Conservation (phyloP, 371 early-diverging fungal species). For the Chytridium lagenaria region DNA sequence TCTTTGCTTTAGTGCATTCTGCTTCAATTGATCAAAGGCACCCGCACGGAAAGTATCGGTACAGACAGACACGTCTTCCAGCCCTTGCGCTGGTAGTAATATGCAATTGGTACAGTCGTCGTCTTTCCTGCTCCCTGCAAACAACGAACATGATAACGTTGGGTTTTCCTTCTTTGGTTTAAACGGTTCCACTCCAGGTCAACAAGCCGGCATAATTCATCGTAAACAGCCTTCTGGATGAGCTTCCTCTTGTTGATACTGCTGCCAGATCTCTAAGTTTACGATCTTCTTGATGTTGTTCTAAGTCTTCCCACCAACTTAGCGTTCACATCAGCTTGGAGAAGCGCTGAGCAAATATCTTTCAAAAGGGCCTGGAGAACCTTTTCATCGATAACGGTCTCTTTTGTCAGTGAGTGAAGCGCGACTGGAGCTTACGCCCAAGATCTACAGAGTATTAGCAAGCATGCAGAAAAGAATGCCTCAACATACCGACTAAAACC, state of each 20-base stretch:
- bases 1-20: conserved; percentile 98
- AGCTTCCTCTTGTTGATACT: conserved; percentile 82
- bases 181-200: conserved; percentile 91
- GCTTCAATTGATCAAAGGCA: conserved; percentile 99
- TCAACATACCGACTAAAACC: conserved; percentile 14
- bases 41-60: conserved; percentile 99
- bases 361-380: conserved; percentile 84
- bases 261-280: conserved; percentile 82
- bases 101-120: conserved; percentile 99
- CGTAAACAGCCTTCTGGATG: conserved; percentile 96
- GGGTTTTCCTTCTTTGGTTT: conserved; percentile 80
- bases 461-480: not conserved
- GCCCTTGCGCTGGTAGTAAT: conserved; percentile 96
- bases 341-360: conserved; percentile 88
- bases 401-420: conserved; percentile 73
- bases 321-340: conserved; percentile 96
- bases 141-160: conserved; percentile 99
- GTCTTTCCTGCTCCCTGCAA: conserved; percentile 99
- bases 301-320: conserved; percentile 83
- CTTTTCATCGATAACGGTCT: conserved; percentile 89
- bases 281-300: conserved; percentile 86
- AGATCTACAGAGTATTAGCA: conserved; percentile 64
- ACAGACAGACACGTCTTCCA: conserved; percentile 97
- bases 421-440: conserved; percentile 89
- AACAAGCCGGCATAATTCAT: conserved; percentile 91